These are phyloP conservation scores for Mycena vulgaris DNA, from an alignment of 768 basidiomycete genomes.

Conservation along the genomic window DNA sequence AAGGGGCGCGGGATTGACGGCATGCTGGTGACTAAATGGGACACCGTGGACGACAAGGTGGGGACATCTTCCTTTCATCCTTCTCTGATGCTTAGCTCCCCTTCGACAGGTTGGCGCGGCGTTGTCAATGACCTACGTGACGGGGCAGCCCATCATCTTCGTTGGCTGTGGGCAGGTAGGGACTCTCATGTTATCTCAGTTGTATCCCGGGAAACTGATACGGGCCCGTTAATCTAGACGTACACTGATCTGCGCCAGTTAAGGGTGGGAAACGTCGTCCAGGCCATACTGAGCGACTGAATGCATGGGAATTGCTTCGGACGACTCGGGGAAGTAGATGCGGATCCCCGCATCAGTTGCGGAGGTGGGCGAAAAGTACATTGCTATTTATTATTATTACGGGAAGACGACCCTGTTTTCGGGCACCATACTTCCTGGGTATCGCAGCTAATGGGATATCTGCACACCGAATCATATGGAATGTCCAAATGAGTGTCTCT, in stretches of 20 bases:
- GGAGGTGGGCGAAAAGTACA: not conserved
- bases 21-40: constrained; percentile 99
- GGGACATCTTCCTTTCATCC: constrained; percentile 37
- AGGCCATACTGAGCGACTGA: constrained; percentile 89
- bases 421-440: not conserved
- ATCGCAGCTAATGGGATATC: constrained; percentile 12
- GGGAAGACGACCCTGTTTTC: too few species aligned
- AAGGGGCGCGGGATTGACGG: constrained; percentile 96
- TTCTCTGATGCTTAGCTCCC: not conserved
- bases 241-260: constrained; percentile 96
- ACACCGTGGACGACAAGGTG: constrained; percentile 98
- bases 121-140: constrained; percentile 98
- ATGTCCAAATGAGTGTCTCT: constrained; percentile 14
- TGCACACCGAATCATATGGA: not conserved
- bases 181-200: constrained; percentile 11
- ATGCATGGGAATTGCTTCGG: constrained; percentile 5
- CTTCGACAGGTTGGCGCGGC: constrained; percentile 91
- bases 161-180: constrained; percentile 96
- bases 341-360: not conserved
- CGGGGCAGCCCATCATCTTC: constrained; percentile 98
- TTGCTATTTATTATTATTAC: not conserved
- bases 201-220: constrained; percentile 19
- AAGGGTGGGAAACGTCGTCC: constrained; percentile 92
- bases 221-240: constrained; percentile 68
- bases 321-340: not conserved